Conservation (phyloP, 257 asterid genomes). For the Capsicum pubescens region DNA sequence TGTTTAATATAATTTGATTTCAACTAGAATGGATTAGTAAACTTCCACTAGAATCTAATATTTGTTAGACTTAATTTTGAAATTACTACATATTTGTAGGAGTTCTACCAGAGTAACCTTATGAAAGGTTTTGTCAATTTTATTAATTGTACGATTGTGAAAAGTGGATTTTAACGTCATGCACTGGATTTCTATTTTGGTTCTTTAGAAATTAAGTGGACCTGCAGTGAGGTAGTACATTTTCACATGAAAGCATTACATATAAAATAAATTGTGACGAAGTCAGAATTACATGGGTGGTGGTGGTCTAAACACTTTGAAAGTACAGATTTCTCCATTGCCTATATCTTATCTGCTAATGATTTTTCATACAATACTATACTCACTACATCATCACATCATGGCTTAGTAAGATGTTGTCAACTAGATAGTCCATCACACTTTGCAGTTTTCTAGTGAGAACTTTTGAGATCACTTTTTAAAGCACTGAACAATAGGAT, state of each 20-base stretch:
- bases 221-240: not conserved
- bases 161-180: not conserved
- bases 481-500: too few species aligned
- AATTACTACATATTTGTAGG: not conserved
- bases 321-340: too few species aligned
- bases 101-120: not conserved
- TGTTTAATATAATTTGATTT: too few species aligned
- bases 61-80: too few species aligned
- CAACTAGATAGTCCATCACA: too few species aligned
- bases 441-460: too few species aligned
- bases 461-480: too few species aligned
- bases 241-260: not conserved
- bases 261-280: not conserved
- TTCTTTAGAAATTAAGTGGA: not conserved
- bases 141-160: not conserved
- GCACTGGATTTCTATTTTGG: slow-evolving; percentile 9
- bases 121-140: not conserved
- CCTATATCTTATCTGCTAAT: too few species aligned
- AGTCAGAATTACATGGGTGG: not conserved
- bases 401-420: too few species aligned
- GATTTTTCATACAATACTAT: too few species aligned
- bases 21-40: not conserved
- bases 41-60: not conserved
- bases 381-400: too few species aligned
- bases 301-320: too few species aligned